A percentile compares a stretch with the other conserved stretches of the same genome.
phyloP scores from a whole-genome alignment of 495 filamentous ascomycete species.

The Durotheca rogersii region DNA sequence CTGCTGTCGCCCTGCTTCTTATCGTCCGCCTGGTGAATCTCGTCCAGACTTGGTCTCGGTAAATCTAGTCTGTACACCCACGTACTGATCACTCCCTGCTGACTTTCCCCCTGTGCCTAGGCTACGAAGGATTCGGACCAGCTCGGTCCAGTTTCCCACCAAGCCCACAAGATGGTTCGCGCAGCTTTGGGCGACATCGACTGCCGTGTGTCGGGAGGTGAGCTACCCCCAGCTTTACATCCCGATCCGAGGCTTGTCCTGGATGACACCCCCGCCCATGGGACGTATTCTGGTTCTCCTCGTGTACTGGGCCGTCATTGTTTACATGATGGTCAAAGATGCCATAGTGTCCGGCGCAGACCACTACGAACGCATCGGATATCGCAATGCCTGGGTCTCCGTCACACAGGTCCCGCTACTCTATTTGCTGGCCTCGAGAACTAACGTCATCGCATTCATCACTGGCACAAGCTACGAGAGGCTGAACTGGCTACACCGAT shows the following conservation, averaged over 20 bases:
- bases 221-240: conserved; percentile 63
- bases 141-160: conserved; percentile 56
- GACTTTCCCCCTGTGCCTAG: conserved; percentile 29
- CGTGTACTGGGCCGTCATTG: conserved; percentile 57
- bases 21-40: conserved; percentile 43
- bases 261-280: conserved; percentile 57
- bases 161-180: conserved; percentile 61
- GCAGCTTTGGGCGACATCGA: conserved; percentile 62
- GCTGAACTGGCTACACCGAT: conserved; percentile 83
- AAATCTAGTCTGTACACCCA: too few species aligned
- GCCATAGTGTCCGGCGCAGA: conserved; percentile 44
- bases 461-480: conserved; percentile 70
- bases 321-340: conserved; percentile 56
- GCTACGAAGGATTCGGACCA: conserved; percentile 38
- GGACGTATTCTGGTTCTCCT: conserved; percentile 56
- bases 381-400: conserved; percentile 73
- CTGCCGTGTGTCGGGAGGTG: conserved; percentile 66
- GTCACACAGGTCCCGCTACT: conserved; percentile 81
- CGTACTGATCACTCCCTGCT: too few species aligned
- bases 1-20: conserved; percentile 40
- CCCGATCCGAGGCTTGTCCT: conserved; percentile 46
- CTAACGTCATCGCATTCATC: conserved; percentile 69
- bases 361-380: conserved; percentile 71
- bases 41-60: conserved; percentile 40
- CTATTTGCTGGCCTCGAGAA: conserved; percentile 76